These are phyloP conservation scores for Cubamyces sp. DNA, from an alignment of 768 basidiomycete genomes.

Conservation along the genomic window DNA sequence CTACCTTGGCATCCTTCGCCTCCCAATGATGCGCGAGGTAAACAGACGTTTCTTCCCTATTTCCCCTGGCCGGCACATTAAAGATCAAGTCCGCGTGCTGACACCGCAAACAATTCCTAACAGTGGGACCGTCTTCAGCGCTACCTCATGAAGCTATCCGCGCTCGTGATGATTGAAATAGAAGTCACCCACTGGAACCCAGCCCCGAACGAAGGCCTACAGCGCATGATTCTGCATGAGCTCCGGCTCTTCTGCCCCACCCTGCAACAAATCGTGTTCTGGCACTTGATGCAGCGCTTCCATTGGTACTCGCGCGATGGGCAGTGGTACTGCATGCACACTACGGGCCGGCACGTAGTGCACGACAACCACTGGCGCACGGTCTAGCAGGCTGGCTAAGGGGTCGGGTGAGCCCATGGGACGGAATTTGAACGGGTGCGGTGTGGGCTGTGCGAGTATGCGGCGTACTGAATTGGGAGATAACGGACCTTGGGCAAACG, in stretches of 20 bases:
- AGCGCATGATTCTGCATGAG: constrained; percentile 45
- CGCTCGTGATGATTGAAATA: constrained; percentile 42
- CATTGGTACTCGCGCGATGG: constrained; percentile 32
- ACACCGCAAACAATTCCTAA: constrained; percentile 14
- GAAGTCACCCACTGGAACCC: constrained; percentile 43
- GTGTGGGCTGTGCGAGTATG: background rate
- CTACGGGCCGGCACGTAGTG: constrained; percentile 12
- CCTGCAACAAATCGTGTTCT: constrained; percentile 41
- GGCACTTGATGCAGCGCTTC: constrained; percentile 33
- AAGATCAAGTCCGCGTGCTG: constrained; percentile 18
- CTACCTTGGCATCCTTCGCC: constrained; percentile 44
- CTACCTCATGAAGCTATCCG: constrained; percentile 38
- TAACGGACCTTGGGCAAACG: constrained; percentile 14
- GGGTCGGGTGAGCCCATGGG: too few species aligned
- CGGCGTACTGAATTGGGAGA: background rate
- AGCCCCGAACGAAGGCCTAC: constrained; percentile 34
- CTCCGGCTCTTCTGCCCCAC: constrained; percentile 42
- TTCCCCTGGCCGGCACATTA: background rate
- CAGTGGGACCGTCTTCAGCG: constrained; percentile 41
- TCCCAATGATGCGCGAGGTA: constrained; percentile 39
- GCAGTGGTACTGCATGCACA: constrained; percentile 25
- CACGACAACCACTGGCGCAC: constrained; percentile 29
- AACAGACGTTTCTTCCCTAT: constrained; percentile 19
- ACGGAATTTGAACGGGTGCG: background rate
- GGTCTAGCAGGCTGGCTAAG: too few species aligned